Evolutionary conservation across 306 rosid species (phyloP).

Genomic region (cucumber (Cucumis sativus)): Cucumber_9930_V3 NC_026656.2:1908001-1908500

Average conservation of each 20-base stretch:
- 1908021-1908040: not conserved
- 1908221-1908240: not conserved
- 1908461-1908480: not conserved
- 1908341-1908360: not conserved
- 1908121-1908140: not conserved
- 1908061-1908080: not conserved
- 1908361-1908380: not conserved
- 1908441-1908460: conserved; percentile 2
- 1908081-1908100: not conserved
- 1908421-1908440: not conserved
- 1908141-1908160: not conserved
- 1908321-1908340: not conserved
- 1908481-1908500: not conserved
- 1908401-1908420: not conserved
- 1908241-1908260: not conserved
- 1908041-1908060: not conserved
- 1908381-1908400: conserved; percentile 4
- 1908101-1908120: not conserved
- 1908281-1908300: conserved; percentile 1
- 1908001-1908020: not conserved
- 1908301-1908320: not conserved
- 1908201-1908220: not conserved
- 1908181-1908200: not conserved
- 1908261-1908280: not conserved
- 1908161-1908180: not conserved